Percentiles rank a stretch among this genome's conserved stretches.
phyloP scores from a whole-genome alignment of 441 rosid species.

The Kokia cookei region DNA sequence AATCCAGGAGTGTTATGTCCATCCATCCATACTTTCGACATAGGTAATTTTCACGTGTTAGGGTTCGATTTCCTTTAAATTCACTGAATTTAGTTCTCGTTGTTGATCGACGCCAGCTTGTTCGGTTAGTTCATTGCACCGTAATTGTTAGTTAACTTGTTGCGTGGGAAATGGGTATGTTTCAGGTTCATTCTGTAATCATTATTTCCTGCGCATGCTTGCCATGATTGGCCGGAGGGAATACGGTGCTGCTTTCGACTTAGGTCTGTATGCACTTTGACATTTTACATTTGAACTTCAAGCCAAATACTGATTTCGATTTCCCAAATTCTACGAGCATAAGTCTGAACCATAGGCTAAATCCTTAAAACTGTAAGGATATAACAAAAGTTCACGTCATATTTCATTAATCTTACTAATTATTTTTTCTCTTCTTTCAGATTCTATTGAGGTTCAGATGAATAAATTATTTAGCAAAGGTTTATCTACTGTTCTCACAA shows the following conservation, averaged over 20 bases:
- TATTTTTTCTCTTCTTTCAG: slow-evolving; percentile 29
- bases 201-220: slow-evolving; percentile 80
- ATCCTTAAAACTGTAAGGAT: background rate
- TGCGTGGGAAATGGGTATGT: slow-evolving; percentile 1
- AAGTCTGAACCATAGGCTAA: background rate
- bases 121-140: background rate
- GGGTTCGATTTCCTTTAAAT: background rate
- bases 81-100: background rate
- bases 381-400: background rate
- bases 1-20: slow-evolving; percentile 53
- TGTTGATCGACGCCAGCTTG: background rate
- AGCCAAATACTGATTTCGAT: background rate
- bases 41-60: slow-evolving; percentile 44
- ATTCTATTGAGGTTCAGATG: slow-evolving; percentile 53
- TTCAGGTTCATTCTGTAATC: slow-evolving; percentile 89
- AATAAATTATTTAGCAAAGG: slow-evolving; percentile 45
- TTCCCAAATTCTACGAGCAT: background rate
- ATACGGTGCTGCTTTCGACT: slow-evolving; percentile 55
- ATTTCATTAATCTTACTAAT: background rate
- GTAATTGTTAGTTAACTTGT: background rate
- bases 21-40: slow-evolving; percentile 79
- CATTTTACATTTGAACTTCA: background rate
- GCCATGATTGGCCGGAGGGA: slow-evolving; percentile 66
- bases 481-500: slow-evolving; percentile 52
- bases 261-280: slow-evolving; percentile 29